Conservation (phyloP, 768 basidiomycete species). For the Russula ochroleuca region DNA sequence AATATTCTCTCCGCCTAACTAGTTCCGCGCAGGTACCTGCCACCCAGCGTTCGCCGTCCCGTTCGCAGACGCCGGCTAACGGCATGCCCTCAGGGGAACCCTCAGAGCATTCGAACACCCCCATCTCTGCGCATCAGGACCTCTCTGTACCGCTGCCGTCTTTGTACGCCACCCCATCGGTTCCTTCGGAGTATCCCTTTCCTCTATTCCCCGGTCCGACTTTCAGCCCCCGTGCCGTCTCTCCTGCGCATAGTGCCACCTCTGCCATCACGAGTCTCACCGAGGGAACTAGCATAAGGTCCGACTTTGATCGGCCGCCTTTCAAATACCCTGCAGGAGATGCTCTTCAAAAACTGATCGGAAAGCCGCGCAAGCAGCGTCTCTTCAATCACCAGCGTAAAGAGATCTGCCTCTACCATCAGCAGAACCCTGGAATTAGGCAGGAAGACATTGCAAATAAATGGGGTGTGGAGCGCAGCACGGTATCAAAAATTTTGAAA, state of each 20-base stretch:
- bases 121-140: constrained; percentile 21
- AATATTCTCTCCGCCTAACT: constrained; percentile 8
- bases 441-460: constrained; percentile 80
- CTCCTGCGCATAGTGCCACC: constrained; percentile 57
- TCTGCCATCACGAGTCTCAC: constrained; percentile 54
- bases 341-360: constrained; percentile 26
- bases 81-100: constrained; percentile 21
- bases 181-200: constrained; percentile 23
- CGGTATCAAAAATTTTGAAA: constrained; percentile 91
- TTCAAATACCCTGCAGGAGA: constrained; percentile 24
- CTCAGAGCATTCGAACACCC: constrained; percentile 22
- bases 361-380: constrained; percentile 64
- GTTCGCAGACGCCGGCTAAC: constrained; percentile 25
- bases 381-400: constrained; percentile 73
- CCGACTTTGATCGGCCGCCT: constrained; percentile 14
- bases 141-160: constrained; percentile 23
- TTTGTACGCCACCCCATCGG: constrained; percentile 18
- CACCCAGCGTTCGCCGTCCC: constrained; percentile 19
- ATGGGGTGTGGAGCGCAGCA: constrained; percentile 83
- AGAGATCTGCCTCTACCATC: constrained; percentile 65
- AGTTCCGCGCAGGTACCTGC: constrained; percentile 10
- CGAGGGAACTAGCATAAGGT: constrained; percentile 30
- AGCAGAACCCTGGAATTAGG: constrained; percentile 58
- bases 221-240: constrained; percentile 48
- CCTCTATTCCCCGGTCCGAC: constrained; percentile 19